phyloP scores from a whole-genome alignment of 257 asterid species.

The Marsdenia floribunda region DNA sequence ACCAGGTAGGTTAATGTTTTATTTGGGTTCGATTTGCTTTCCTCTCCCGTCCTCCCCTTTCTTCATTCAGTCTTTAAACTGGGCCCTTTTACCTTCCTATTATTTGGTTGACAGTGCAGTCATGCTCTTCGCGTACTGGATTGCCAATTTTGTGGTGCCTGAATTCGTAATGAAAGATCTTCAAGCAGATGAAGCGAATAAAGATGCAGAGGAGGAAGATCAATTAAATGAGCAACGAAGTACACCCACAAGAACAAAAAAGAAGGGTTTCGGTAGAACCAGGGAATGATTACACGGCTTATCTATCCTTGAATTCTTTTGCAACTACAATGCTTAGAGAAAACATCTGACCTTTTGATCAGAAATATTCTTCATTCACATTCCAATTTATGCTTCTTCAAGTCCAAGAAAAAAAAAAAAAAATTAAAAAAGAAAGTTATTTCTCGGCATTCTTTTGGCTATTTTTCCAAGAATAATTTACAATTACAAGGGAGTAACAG shows the following conservation, averaged over 20 bases:
- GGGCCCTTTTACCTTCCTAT: too few relatives aligned
- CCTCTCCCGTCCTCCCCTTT: background rate
- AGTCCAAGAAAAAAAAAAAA: slow-evolving; percentile 1
- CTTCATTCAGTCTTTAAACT: background rate
- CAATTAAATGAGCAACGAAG: slow-evolving; percentile 17
- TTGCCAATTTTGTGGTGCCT: slow-evolving; percentile 59
- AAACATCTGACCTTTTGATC: background rate
- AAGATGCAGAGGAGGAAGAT: slow-evolving; percentile 9
- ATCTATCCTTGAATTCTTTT: background rate
- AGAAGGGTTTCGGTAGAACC: slow-evolving; percentile 5
- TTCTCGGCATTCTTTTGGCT: slow-evolving; percentile 6
- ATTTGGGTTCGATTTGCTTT: background rate
- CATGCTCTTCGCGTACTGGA: slow-evolving; percentile 43
- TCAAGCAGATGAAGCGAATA: slow-evolving; percentile 22
- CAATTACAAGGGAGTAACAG: slow-evolving; percentile 19
- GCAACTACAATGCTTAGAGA: background rate
- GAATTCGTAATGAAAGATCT: slow-evolving; percentile 34
- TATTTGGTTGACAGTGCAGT: slow-evolving; percentile 35
- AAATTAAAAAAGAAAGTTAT: background rate
- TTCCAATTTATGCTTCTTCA: background rate
- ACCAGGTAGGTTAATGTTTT: slow-evolving; percentile 32
- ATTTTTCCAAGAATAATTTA: slow-evolving; percentile 24
- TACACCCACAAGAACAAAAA: background rate
- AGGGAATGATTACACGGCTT: background rate
- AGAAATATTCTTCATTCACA: background rate